Evolutionary conservation across 352 stramenopile species (phyloP).

Genomic region (Globisporangium apiculatum): DNA sequence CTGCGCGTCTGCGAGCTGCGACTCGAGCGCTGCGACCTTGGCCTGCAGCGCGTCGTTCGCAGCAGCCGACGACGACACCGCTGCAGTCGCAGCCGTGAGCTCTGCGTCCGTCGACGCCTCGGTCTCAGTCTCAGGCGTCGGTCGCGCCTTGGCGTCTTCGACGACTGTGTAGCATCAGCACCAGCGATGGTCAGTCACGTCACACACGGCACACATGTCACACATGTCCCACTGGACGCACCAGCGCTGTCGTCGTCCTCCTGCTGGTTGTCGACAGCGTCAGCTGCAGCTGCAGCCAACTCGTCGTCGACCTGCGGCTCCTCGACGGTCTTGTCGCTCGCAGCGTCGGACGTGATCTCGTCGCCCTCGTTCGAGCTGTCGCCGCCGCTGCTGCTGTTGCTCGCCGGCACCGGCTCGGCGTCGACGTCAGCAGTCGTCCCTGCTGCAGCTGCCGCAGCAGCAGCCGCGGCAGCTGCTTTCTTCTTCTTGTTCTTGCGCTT

Average conservation of each 20-base stretch:
- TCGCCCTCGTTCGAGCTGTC: constrained; percentile 11
- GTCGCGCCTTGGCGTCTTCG: constrained; percentile 24
- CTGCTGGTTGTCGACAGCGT: constrained; percentile 6
- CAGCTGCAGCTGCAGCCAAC: not conserved
- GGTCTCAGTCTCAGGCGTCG: constrained; percentile 6
- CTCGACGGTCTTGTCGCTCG: constrained; percentile 4
- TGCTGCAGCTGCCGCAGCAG: not conserved
- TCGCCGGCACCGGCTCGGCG: not conserved
- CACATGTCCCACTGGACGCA: constrained; percentile 1
- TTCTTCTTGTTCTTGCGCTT: constrained; percentile 27
- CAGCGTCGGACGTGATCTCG: constrained; percentile 2
- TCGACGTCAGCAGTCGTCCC: not conserved
- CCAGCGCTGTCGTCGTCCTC: constrained; percentile 8
- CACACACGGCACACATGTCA: not conserved
- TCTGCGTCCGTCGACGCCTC: no score
- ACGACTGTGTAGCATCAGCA: constrained; percentile 17
- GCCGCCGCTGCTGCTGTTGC: constrained; percentile 1
- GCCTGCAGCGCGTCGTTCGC: constrained; percentile 4
- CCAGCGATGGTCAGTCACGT: not conserved
- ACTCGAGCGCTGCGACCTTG: constrained; percentile 14
- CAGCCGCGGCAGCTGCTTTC: constrained; percentile 1
- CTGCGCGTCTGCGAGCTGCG: constrained; percentile 10
- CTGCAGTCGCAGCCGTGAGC: constrained; percentile 3
- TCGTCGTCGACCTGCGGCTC: constrained; percentile 1
- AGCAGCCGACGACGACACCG: not conserved